phyloP scores from a whole-genome alignment of 495 filamentous ascomycete genomes.

The Letharia columbiana region DNA sequence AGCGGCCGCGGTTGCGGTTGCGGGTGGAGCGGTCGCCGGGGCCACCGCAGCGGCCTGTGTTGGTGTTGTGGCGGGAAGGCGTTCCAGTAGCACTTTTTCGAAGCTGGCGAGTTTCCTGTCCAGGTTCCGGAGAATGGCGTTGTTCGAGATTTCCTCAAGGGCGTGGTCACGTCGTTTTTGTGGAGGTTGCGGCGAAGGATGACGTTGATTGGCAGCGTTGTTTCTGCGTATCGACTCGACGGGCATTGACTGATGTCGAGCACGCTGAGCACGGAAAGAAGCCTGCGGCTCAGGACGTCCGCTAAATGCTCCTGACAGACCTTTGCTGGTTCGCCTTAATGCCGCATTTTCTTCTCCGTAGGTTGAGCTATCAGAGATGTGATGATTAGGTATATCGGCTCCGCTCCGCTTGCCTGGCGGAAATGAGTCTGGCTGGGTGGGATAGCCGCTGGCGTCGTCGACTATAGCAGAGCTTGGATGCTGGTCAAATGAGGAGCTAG shows the following conservation, averaged over 20 bases:
- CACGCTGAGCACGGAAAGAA: neutral
- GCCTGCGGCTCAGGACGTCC: too few species aligned
- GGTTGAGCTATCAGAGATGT: neutral
- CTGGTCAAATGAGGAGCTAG: neutral
- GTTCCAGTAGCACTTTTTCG: neutral
- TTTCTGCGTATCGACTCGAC: neutral
- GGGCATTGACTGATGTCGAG: constrained; percentile 1
- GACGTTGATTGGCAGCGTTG: neutral
- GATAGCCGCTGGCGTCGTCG: neutral
- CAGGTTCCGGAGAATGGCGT: neutral
- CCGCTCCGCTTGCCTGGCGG: too few species aligned
- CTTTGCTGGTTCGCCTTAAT: too few species aligned
- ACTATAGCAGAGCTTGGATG: neutral
- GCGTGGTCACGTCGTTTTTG: neutral
- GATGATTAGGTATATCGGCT: neutral
- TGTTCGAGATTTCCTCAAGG: neutral
- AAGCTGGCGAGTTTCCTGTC: neutral
- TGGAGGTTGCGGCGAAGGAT: neutral
- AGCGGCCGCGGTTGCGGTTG: neutral
- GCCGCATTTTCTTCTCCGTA: neutral
- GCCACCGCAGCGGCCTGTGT: neutral
- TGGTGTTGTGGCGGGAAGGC: neutral
- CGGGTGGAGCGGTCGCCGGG: neutral
- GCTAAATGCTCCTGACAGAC: neutral
- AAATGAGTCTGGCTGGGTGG: neutral